Conservation (phyloP, 2,329 filamentous ascomycete species). For the Gnomoniopsis sp. region DNA sequence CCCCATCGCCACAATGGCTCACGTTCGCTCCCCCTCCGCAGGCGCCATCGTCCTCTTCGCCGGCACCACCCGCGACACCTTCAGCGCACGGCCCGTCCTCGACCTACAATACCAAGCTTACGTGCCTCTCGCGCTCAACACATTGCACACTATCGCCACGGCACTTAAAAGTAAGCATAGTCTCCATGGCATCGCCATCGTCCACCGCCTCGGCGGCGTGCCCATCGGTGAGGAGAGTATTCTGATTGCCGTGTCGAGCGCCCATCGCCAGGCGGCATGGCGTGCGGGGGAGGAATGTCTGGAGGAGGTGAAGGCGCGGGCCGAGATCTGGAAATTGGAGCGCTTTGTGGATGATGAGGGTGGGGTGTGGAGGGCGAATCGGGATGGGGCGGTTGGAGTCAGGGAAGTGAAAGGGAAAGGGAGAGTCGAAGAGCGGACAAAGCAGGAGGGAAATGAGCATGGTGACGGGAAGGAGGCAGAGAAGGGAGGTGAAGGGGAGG, state of each 20-base stretch:
- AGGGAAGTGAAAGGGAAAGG: constrained; percentile 28
- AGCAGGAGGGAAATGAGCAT: not conserved
- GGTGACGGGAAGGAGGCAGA: not conserved
- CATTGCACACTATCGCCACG: constrained; percentile 63
- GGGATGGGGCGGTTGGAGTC: constrained; percentile 64
- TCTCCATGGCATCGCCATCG: constrained; percentile 72
- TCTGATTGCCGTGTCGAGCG: constrained; percentile 77
- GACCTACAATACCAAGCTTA: constrained; percentile 76
- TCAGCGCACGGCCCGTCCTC: constrained; percentile 67
- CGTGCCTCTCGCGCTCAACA: constrained; percentile 63
- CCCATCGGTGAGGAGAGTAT: constrained; percentile 93
- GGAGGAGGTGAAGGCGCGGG: constrained; percentile 78
- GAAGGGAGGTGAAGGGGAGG: not conserved
- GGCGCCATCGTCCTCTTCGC: constrained; percentile 76
- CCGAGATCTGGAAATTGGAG: constrained; percentile 96
- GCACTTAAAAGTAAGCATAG: constrained; percentile 56
- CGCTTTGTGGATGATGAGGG: constrained; percentile 71
- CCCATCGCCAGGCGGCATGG: constrained; percentile 85
- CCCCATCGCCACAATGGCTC: constrained; percentile 54
- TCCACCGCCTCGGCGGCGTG: constrained; percentile 81
- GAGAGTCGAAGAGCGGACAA: not conserved
- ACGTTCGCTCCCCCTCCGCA: constrained; percentile 68
- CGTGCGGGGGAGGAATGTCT: constrained; percentile 82
- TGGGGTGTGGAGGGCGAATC: constrained; percentile 83
- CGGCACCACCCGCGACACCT: constrained; percentile 75